A percentile compares a stretch with the other conserved stretches of the same genome.
phyloP scores from a whole-genome alignment of 768 basidiomycete species.

The Cantharellus anzutake region DNA sequence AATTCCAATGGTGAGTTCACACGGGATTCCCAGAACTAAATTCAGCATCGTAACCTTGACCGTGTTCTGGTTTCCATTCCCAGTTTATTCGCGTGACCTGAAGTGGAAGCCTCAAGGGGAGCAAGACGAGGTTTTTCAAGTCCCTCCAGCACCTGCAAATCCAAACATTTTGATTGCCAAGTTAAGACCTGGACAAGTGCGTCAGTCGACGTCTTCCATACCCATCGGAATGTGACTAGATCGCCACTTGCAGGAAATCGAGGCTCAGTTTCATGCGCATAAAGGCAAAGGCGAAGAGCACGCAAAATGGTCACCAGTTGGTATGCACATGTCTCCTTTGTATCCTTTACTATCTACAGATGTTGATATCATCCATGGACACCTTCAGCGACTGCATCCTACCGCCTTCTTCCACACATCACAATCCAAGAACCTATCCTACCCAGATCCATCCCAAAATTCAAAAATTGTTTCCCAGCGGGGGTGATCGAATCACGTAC shows the following conservation, averaged over 20 bases:
- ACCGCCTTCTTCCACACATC: slow-evolving; percentile 79
- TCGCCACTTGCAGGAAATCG: slow-evolving; percentile 25
- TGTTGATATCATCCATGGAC: background rate
- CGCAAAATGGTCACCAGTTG: slow-evolving; percentile 92
- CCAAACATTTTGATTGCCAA: slow-evolving; percentile 79
- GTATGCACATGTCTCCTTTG: slow-evolving; percentile 20
- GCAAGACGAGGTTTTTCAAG: slow-evolving; percentile 25
- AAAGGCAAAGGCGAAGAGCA: slow-evolving; percentile 91
- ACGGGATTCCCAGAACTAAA: slow-evolving; percentile 31
- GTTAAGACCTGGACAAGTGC: slow-evolving; percentile 68
- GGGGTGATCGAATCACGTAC: slow-evolving; percentile 46
- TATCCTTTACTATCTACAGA: slow-evolving; percentile 11
- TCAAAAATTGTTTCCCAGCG: slow-evolving; percentile 72
- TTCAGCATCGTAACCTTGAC: slow-evolving; percentile 12
- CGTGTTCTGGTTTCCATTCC: background rate
- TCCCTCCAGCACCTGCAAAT: slow-evolving; percentile 45
- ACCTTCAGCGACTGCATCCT: slow-evolving; percentile 73
- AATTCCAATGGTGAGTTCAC: slow-evolving; percentile 33
- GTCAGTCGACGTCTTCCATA: slow-evolving; percentile 2
- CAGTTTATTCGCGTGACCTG: slow-evolving; percentile 23
- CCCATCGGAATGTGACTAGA: background rate
- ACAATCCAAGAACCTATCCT: slow-evolving; percentile 53
- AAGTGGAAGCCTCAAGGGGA: slow-evolving; percentile 70
- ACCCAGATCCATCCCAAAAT: slow-evolving; percentile 55
- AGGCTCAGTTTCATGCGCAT: slow-evolving; percentile 74